These are phyloP conservation scores for Candida khao-thaluensis DNA, from an alignment of 805 yeast genomes.

Conservation along the genomic window DNA sequence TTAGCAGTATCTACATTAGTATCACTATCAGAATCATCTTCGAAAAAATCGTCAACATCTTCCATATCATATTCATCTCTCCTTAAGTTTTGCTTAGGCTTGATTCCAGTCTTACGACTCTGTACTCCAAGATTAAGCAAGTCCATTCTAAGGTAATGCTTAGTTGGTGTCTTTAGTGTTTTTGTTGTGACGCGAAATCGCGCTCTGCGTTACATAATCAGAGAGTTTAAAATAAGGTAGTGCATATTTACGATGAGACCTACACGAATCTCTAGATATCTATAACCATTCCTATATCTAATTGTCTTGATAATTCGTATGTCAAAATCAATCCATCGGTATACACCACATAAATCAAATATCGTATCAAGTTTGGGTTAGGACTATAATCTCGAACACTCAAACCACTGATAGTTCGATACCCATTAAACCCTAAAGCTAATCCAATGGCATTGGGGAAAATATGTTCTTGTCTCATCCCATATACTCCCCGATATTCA, in stretches of 20 bases:
- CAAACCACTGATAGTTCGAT: conserved; percentile 35
- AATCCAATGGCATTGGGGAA: conserved; percentile 36
- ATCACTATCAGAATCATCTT: conserved; percentile 32
- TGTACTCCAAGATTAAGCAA: conserved; percentile 51
- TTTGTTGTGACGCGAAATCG: conserved; percentile 3
- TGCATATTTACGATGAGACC: too few relatives aligned
- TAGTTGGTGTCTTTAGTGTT: neutral
- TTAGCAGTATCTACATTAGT: conserved; percentile 1
- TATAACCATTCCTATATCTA: neutral
- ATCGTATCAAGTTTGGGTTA: conserved; percentile 22
- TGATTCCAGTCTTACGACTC: conserved; percentile 67
- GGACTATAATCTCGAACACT: conserved; percentile 26
- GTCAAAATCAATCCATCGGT: conserved; percentile 32
- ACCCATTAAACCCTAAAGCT: conserved; percentile 26
- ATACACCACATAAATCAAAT: conserved; percentile 31
- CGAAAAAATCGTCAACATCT: conserved; percentile 66
- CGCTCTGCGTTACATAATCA: too few relatives aligned
- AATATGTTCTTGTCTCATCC: conserved; percentile 44
- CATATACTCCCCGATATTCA: conserved; percentile 34
- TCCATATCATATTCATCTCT: conserved; percentile 66
- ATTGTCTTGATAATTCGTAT: conserved; percentile 18
- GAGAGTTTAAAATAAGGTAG: neutral
- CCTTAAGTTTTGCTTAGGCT: conserved; percentile 44
- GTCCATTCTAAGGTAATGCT: conserved; percentile 27
- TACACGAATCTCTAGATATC: too few relatives aligned